Evolutionary conservation across 208 protist genomes (phyloP).

Genomic region (Trypanosoma congolense): DNA sequence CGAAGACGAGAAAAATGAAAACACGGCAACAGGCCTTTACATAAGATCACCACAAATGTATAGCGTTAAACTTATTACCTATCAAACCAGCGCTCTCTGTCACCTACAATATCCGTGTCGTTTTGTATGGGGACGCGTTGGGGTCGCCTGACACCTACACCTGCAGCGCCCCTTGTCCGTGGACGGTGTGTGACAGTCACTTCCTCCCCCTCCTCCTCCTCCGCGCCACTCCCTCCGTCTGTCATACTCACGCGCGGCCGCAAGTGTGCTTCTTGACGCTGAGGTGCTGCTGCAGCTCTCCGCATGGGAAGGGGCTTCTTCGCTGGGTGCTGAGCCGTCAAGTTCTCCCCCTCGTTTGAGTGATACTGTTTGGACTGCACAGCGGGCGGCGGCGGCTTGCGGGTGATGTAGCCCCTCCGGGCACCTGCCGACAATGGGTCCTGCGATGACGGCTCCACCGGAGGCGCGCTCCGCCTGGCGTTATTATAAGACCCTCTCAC

Average conservation of each 20-base stretch:
- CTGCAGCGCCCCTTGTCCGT: neutral
- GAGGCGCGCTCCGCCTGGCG: neutral
- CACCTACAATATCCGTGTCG: neutral
- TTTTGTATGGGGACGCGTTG: neutral
- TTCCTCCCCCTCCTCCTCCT: no score
- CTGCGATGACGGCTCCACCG: neutral
- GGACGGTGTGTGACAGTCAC: neutral
- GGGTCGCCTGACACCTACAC: neutral
- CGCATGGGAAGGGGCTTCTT: neutral
- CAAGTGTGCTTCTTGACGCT: no score
- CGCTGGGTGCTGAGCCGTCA: neutral
- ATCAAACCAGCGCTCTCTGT: conserved; percentile 2
- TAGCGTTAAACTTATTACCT: no score
- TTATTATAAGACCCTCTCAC: neutral
- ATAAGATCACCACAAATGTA: neutral
- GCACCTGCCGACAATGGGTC: neutral
- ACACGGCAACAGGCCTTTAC: neutral
- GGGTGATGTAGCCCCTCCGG: conserved; percentile 2
- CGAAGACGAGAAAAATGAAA: neutral
- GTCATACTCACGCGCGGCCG: no score
- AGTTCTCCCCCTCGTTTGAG: conserved; percentile 5
- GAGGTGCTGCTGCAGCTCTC: neutral
- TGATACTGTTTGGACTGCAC: conserved; percentile 4
- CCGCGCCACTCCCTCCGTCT: no score
- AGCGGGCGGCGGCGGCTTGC: neutral